phyloP scores from a whole-genome alignment of 2,329 filamentous ascomycete species.

The Botrytis cinerea region DNA sequence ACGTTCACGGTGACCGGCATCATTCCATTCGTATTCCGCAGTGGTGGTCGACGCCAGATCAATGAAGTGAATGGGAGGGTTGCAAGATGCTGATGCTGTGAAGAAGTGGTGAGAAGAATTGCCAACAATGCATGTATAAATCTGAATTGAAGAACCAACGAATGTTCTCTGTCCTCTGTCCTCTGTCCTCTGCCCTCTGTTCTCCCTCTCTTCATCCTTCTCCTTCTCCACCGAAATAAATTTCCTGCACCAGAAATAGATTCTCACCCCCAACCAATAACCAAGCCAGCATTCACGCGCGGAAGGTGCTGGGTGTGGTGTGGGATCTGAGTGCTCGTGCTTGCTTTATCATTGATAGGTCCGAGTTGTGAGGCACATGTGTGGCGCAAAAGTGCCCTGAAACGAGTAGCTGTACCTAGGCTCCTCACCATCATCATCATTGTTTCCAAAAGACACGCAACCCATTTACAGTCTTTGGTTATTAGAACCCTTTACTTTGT shows the following conservation, averaged over 20 bases:
- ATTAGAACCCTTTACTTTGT: not conserved
- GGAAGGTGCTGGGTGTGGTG: not conserved
- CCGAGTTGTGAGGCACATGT: conserved; percentile 20
- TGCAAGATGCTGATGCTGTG: not conserved
- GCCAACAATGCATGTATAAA: too few relatives aligned
- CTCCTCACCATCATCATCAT: conserved; percentile 8
- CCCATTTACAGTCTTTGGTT: conserved; percentile 7
- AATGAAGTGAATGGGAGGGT: not conserved
- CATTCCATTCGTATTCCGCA: not conserved
- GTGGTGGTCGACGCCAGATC: too few relatives aligned
- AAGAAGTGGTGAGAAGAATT: not conserved
- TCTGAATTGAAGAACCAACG: not conserved
- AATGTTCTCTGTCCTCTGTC: not conserved
- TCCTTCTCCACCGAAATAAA: not conserved
- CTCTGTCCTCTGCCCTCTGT: not conserved
- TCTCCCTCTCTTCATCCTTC: not conserved
- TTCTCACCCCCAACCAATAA: not conserved
- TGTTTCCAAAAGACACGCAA: conserved; percentile 26
- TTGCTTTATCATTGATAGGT: conserved; percentile 14
- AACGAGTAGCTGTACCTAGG: conserved; percentile 14
- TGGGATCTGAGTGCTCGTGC: not conserved
- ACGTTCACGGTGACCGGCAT: not conserved
- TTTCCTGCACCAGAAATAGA: conserved; percentile 6
- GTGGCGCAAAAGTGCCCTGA: conserved; percentile 22
- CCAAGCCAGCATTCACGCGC: not conserved